Conservation (phyloP, 148 eudicot species). For the Nepenthes mirabilis region DNA sequence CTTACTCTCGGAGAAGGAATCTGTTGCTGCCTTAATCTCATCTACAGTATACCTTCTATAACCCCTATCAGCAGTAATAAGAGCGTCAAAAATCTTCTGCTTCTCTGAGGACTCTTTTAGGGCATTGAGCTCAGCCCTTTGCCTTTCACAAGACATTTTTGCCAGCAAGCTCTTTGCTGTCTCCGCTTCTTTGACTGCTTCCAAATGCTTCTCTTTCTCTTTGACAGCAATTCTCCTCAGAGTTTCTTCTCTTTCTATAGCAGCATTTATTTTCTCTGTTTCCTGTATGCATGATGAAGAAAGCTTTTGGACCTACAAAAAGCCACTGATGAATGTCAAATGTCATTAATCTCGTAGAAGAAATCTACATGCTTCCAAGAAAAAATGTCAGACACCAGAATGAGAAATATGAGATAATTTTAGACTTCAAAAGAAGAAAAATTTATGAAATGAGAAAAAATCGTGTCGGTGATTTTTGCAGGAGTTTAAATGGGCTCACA, state of each 20-base stretch:
- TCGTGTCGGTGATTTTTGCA: too few species aligned
- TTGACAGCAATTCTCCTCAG: slow-evolving; percentile 45
- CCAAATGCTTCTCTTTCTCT: slow-evolving; percentile 49
- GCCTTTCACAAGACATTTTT: slow-evolving; percentile 49
- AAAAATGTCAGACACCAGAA: too few species aligned
- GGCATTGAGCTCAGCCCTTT: slow-evolving; percentile 50
- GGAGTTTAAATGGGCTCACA: too few species aligned
- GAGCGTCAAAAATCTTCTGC: slow-evolving; percentile 37
- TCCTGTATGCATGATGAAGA: slow-evolving; percentile 50
- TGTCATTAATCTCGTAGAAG: too few species aligned
- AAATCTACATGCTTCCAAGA: too few species aligned
- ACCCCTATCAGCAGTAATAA: slow-evolving; percentile 42
- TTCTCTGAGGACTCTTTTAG: slow-evolving; percentile 44
- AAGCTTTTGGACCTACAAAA: slow-evolving; percentile 42
- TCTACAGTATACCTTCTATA: slow-evolving; percentile 41
- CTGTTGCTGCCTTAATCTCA: slow-evolving; percentile 57
- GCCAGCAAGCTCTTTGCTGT: slow-evolving; percentile 38
- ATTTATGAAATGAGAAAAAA: too few species aligned
- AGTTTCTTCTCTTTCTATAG: slow-evolving; percentile 48
- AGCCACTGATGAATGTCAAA: neutral
- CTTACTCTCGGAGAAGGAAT: slow-evolving; percentile 36
- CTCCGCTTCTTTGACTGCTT: slow-evolving; percentile 47
- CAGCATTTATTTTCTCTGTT: slow-evolving; percentile 43
- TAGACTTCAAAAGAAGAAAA: too few species aligned
- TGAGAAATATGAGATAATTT: too few species aligned